A percentile compares a stretch with the other conserved stretches of the same genome.
Evolutionary conservation across 106 monocot genomes (phyloP).

Genomic region (Dioscorea dumetorum): DNA sequence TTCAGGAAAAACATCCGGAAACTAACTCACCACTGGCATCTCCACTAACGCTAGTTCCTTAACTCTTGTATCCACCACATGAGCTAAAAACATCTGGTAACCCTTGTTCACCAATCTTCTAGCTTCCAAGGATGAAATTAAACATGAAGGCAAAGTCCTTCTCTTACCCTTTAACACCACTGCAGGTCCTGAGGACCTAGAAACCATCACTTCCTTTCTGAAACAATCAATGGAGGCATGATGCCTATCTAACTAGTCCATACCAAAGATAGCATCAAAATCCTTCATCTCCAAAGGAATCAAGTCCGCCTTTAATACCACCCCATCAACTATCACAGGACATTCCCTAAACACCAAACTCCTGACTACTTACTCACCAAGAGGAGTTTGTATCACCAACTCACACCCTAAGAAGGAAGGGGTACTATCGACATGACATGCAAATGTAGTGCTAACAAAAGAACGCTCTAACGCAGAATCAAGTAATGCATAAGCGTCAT

Average conservation of each 20-base stretch:
- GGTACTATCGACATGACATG: too few species aligned
- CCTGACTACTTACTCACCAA: background rate
- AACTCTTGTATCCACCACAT: background rate
- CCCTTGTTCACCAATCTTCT: background rate
- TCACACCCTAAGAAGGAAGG: too few species aligned
- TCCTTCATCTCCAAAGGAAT: background rate
- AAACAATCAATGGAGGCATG: background rate
- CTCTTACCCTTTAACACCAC: background rate
- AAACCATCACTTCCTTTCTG: background rate
- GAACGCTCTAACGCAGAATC: too few species aligned
- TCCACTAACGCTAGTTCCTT: background rate
- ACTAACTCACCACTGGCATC: constrained; percentile 2
- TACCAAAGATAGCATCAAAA: background rate
- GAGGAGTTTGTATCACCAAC: background rate
- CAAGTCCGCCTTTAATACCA: background rate
- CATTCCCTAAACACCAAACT: background rate
- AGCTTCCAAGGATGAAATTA: background rate
- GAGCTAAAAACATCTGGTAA: background rate
- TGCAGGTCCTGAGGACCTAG: background rate
- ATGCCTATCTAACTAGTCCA: background rate
- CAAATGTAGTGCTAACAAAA: too few species aligned
- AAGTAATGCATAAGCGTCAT: too few species aligned
- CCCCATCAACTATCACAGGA: background rate
- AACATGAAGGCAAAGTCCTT: background rate
- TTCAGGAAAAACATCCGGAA: too few species aligned